phyloP scores from a whole-genome alignment of 495 filamentous ascomycete genomes.

The Hypoxylon intermedium region DNA sequence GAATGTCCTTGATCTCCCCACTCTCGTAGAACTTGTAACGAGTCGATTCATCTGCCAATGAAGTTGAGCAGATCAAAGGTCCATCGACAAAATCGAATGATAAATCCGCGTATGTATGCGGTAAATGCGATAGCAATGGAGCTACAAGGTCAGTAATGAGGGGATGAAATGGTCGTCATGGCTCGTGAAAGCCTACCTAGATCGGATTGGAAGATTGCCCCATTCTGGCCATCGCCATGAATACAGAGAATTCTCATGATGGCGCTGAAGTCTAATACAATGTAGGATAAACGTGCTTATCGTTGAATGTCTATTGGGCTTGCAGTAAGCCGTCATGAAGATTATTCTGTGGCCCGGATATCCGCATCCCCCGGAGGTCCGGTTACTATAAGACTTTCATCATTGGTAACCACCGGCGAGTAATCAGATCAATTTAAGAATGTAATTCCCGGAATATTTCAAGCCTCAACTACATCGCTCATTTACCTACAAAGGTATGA shows the following conservation, averaged over 20 bases:
- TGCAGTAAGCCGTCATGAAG: not conserved
- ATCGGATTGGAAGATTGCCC: slow-evolving; percentile 64
- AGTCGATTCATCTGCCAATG: slow-evolving; percentile 44
- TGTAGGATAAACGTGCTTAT: not conserved
- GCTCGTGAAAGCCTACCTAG: slow-evolving; percentile 52
- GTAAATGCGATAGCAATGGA: slow-evolving; percentile 43
- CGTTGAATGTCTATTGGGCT: not conserved
- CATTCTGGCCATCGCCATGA: slow-evolving; percentile 68
- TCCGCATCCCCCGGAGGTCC: slow-evolving; percentile 25
- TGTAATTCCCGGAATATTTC: too few species aligned
- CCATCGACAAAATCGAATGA: slow-evolving; percentile 66
- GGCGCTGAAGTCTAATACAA: slow-evolving; percentile 7
- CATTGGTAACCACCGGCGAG: too few species aligned
- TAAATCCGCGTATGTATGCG: slow-evolving; percentile 29
- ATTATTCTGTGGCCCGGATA: slow-evolving; percentile 11
- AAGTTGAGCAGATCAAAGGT: slow-evolving; percentile 52
- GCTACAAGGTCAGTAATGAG: slow-evolving; percentile 28
- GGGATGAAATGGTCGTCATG: slow-evolving; percentile 1
- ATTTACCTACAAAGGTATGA: too few species aligned
- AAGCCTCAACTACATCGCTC: too few species aligned
- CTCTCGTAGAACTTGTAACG: slow-evolving; percentile 54
- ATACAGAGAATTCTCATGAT: slow-evolving; percentile 68
- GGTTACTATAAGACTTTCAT: slow-evolving; percentile 1
- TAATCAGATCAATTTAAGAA: too few species aligned
- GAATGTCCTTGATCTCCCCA: slow-evolving; percentile 47